Conservation (phyloP, 1,139 yeast species). For the Taphrina betulina region DNA sequence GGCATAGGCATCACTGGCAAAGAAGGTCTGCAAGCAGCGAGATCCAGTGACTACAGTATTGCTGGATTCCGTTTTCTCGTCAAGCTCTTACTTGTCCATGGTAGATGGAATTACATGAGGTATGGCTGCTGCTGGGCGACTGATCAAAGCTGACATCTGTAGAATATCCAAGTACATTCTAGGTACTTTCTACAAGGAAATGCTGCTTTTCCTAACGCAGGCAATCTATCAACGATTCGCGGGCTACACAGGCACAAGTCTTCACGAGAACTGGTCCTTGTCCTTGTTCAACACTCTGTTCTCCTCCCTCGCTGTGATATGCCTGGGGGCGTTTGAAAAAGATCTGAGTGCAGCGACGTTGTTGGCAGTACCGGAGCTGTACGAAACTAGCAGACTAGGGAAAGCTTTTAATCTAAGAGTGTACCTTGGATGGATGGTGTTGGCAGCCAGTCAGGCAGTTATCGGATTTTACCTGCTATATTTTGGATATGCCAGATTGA, state of each 20-base stretch:
- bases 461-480: constrained; percentile 52
- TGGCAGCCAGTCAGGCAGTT: constrained; percentile 77
- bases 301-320: constrained; percentile 86
- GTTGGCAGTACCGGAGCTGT: constrained; percentile 87
- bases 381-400: constrained; percentile 67
- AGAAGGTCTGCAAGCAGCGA: constrained; percentile 94
- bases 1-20: constrained; percentile 97
- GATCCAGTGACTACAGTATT: constrained; percentile 91
- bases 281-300: constrained; percentile 96
- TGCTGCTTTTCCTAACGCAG: constrained; percentile 84
- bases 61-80: constrained; percentile 87
- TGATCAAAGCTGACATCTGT: background rate
- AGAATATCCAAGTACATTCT: constrained; percentile 88
- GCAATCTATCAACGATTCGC: constrained; percentile 82
- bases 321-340: constrained; percentile 93
- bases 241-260: constrained; percentile 85
- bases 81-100: constrained; percentile 85
- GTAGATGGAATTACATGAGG: constrained; percentile 81
- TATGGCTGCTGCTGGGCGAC: background rate
- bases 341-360: constrained; percentile 86
- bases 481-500: constrained; percentile 64
- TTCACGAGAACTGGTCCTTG: constrained; percentile 93
- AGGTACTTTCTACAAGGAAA: constrained; percentile 92
- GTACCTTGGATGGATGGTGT: constrained; percentile 73
- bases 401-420: constrained; percentile 69